Evolutionary conservation across 495 filamentous ascomycete species (phyloP), one percentile per base, ranked within the genome.

Genomic region (Tuber borchii): DNA sequence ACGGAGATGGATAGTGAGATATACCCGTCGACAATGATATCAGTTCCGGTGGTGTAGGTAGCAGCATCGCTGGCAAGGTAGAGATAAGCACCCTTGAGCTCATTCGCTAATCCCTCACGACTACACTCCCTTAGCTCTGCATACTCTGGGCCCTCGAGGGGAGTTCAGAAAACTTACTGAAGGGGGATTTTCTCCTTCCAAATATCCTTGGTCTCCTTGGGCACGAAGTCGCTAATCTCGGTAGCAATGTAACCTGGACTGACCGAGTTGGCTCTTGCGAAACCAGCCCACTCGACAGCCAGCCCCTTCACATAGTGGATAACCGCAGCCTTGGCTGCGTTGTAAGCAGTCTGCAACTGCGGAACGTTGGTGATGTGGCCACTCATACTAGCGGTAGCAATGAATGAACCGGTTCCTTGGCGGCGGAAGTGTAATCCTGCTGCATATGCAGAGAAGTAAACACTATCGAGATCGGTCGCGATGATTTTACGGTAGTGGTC

Each of bases 11-110:
- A 61, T 26, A 31, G 51, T 26, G 68, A 68, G 14, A 77, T 81
- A 61, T 81, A 83, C 82, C 93, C 93, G 83, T 97, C 93, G 76
- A 95, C 89, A 61, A 90, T 80, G 69, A 97, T 84, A 85, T 96
- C 93, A 10, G 85, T 85, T n/a, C n/a, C n/a, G n/a, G n/a, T n/a
- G n/a, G n/a, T n/a, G n/a, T n/a, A n/a, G n/a, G n/a, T n/a, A n/a
- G 90, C 87, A 3, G 93, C 93, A 84, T 97, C 93, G 22, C 90
- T 92, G 6, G 93, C 93, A 74, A 97, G 84, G 82, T 95, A 97
- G n/a, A 97, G 85, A 81, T 91, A 97, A 8, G 91, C 92, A 10
- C 94, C 94, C 86, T 97, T 97, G 71, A 97, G 85, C 86, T 97
- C 94, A 71, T 88, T 87, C 0, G 89, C 86, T 79, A 92, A 86